A percentile compares a stretch with the other conserved stretches of the same genome.
Evolutionary conservation across 106 monocot species (phyloP).

Genomic region (Dendrobium catenatum): DNA sequence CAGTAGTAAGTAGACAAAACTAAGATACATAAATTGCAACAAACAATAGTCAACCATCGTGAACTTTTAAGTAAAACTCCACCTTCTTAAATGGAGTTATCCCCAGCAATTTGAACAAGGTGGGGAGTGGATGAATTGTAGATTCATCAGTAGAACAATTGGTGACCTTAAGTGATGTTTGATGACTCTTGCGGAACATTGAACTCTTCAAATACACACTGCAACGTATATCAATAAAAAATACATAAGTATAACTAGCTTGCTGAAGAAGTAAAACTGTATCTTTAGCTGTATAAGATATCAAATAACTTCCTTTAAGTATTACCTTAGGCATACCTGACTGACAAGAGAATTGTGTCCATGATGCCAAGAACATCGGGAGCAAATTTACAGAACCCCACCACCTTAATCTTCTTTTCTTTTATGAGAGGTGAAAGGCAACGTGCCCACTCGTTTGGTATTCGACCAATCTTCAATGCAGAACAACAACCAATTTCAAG

Average conservation of each 20-base stretch:
- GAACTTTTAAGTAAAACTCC: conserved; percentile 1
- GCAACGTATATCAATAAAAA: conserved; percentile 8
- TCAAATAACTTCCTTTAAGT: background rate
- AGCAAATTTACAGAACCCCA: conserved; percentile 56
- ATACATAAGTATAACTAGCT: background rate
- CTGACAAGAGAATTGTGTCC: conserved; percentile 61
- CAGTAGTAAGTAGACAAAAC: background rate
- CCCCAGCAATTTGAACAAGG: conserved; percentile 67
- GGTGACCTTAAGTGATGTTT: conserved; percentile 32
- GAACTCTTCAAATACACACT: conserved; percentile 76
- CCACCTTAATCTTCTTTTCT: conserved; percentile 49
- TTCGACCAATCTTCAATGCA: conserved; percentile 61
- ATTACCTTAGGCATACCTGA: conserved; percentile 54
- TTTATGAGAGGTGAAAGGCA: conserved; percentile 67
- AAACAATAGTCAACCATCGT: background rate
- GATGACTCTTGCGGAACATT: conserved; percentile 39
- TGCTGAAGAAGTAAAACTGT: background rate
- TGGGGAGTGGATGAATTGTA: conserved; percentile 59
- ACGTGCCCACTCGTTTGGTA: conserved; percentile 96
- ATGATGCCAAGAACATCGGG: conserved; percentile 65
- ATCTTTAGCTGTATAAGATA: background rate
- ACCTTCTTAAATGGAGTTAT: conserved; percentile 80
- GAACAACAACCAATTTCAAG: background rate
- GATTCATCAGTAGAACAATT: conserved; percentile 32
- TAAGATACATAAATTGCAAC: background rate